Evolutionary conservation across 331 rosid genomes (phyloP), one percentile per base, ranked within the genome.

Genomic region (Dryas integrifolia): DNA sequence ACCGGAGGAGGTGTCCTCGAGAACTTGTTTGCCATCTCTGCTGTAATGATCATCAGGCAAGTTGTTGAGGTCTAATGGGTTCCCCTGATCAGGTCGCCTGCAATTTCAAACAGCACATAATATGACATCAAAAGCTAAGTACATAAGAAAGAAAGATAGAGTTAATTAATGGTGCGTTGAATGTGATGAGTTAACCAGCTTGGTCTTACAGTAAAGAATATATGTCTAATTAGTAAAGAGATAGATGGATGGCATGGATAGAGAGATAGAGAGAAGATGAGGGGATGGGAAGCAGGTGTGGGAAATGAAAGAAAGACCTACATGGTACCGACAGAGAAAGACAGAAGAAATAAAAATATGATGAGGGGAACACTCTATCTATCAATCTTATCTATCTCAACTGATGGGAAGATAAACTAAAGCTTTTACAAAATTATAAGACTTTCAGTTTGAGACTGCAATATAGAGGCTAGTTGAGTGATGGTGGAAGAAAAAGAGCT

Each of bases 31-130:
- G 18, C 89, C 89, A 65, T 79, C 82, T 55, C 79, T 86, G 73
- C 88, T 72, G 57, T 73, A 72, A 83, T 69, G 89, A 26, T 94
- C 98, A 74, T 91, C 97, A 3, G 98, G 98, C 72, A 95, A 88
- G 79, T 95, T 91, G 87, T 91, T 95, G 82, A 95, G 98, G 82
- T 95, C 98, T 75, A 95, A 83, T 2, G 98, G 93, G 79, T 83
- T 92, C 35, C 85, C 90, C 72, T 87, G 45, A 41, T 62, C 87
- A 44, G 96, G 90, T 83, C 92, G 80, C 98, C 98, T 95, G 96
- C 43, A 56, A 80, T 76, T 35, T 55, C 5, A 48, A 71, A 56
- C 73, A 74, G 45, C 39, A 67, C 70, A 64, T 52, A 67, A 14
- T 3, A 49, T 49, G 57, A 77, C 10, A 35, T 38, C 0, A 39